Percentiles rank a stretch among this genome's conserved stretches.
These are phyloP conservation scores for Rhizophlyctis rosea DNA, from an alignment of 192 early-diverging fungal species.

Conservation along the genomic window DNA sequence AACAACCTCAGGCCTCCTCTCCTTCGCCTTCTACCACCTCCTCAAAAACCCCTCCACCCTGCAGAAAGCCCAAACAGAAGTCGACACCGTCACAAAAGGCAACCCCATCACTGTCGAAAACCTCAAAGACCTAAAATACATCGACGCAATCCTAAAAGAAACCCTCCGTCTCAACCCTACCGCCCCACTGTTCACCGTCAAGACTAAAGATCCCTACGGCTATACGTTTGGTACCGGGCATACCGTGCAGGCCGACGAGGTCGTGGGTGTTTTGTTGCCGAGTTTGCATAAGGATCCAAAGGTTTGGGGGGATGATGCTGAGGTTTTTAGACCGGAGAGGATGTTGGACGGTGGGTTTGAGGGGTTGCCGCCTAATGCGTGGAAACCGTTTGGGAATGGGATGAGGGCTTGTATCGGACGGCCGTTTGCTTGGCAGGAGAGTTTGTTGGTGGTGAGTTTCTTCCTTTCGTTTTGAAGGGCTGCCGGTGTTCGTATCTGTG, in stretches of 20 bases:
- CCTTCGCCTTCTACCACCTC: conserved; percentile 1
- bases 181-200: not conserved
- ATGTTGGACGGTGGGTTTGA: conserved; percentile 3
- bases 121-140: not conserved
- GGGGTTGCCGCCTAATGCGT: conserved; percentile 1
- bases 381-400: conserved; percentile 15
- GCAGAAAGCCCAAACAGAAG: conserved; percentile 5
- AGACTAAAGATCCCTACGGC: not conserved
- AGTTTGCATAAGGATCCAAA: conserved; percentile 1
- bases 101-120: not conserved
- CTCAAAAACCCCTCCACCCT: not conserved
- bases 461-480: no score
- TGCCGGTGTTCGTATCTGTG: no score
- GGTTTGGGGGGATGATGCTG: conserved; percentile 20
- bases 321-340: conserved; percentile 9
- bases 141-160: conserved; percentile 18
- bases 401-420: conserved; percentile 1
- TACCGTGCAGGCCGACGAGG: not conserved
- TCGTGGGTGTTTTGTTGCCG: not conserved
- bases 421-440: conserved; percentile 9
- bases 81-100: conserved; percentile 1
- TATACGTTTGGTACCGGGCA: not conserved
- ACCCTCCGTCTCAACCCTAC: conserved; percentile 5
- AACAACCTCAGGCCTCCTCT: conserved; percentile 4
- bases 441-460: not conserved